Percentiles rank a stretch among this genome's conserved stretches.
Conservation (phyloP, 2,329 filamentous ascomycete genomes). For the Chrysoporthe cubensis region DNA sequence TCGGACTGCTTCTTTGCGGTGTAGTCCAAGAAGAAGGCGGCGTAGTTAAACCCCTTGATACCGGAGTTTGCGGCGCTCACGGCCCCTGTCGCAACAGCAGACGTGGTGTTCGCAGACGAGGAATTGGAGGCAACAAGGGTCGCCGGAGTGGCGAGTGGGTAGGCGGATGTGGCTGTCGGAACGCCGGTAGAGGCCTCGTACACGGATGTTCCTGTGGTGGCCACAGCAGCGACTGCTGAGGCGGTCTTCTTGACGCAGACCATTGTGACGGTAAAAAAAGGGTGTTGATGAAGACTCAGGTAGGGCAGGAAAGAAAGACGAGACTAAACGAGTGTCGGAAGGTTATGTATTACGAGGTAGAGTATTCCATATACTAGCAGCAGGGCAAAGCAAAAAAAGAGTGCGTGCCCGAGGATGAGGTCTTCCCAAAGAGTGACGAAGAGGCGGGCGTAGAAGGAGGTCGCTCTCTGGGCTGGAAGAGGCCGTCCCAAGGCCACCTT, state of each 20-base stretch:
- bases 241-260: constrained; percentile 27
- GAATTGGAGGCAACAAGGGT: constrained; percentile 24
- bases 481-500: constrained; percentile 5
- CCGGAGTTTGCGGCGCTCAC: constrained; percentile 36
- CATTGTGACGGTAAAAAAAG: constrained; percentile 19
- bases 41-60: constrained; percentile 75
- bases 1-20: constrained; percentile 63
- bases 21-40: constrained; percentile 63
- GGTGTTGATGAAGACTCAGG: not conserved
- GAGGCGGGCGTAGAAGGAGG: constrained; percentile 9
- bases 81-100: constrained; percentile 6
- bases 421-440: constrained; percentile 19
- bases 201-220: constrained; percentile 23
- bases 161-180: constrained; percentile 15
- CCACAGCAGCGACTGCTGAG: constrained; percentile 31
- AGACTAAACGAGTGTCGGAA: not conserved
- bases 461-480: not conserved
- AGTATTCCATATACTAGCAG: not conserved
- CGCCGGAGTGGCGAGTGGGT: constrained; percentile 7
- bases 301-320: not conserved
- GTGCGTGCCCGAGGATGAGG: not conserved
- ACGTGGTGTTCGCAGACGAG: not conserved
- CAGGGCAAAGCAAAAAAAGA: constrained; percentile 1
- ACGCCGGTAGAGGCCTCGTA: constrained; percentile 13
- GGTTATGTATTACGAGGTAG: constrained; percentile 2